Evolutionary conservation across 306 rosid genomes (phyloP), one percentile per base, ranked within the genome.

Genomic region (Luffa acutangula): DNA sequence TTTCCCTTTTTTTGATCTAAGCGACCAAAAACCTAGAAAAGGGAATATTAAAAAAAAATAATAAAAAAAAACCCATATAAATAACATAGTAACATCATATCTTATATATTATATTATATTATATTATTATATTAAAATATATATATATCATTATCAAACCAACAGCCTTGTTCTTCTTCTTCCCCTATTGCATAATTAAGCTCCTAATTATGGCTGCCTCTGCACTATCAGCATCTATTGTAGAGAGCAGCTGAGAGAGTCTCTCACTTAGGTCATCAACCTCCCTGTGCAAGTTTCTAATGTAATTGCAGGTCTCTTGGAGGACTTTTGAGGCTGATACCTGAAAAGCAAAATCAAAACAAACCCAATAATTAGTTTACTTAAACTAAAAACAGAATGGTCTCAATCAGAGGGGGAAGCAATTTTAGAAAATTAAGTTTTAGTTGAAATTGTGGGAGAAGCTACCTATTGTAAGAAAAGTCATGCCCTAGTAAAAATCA

Each of bases 281-380:
- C 41, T 95, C 99, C 80, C 86, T 87, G 89, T 93, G 96, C 78
- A 95, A 86, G 85, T 78, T 91, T 87, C 96, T 90, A 52, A 95
- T 95, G 86, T 95, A 93, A 88, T 92, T 92, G 86, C 99, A 95
- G 77, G 99, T 95, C 85, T 95, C 99, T 78, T 95, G 99, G 83
- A 95, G 97, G 85, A 95, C 97, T 95, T 95, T 95, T 2, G 99
- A 89, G 41, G 99, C 99, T 76, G 99, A 89, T 70, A 91, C 99
- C 99, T 95, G 84, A 48, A 10, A 2, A 11, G 25, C 2, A 5
- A 64, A 14, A 64, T 36, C 1, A 6, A 6, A 45, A 70, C 3
- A 20, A 0, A 52, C 64, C 15, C 2, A 21, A 21, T 37, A 52
- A 34, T 75, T 51, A 65, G 21, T 65, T 67, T 9, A 42, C 41